Evolutionary conservation across 192 early-diverging fungal genomes (phyloP).

Genomic region (Entomortierella beljakovae): DNA sequence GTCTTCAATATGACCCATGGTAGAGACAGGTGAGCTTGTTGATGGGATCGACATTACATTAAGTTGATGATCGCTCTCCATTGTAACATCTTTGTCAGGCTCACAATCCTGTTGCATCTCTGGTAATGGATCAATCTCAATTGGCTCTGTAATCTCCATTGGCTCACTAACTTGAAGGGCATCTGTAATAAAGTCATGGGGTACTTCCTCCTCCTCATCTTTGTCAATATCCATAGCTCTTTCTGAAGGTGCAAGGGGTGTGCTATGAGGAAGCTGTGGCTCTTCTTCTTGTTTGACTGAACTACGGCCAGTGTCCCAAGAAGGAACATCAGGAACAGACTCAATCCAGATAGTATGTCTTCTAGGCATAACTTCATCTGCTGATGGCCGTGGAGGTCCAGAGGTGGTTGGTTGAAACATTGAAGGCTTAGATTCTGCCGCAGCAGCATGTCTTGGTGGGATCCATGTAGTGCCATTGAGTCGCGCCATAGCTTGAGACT

Average conservation of each 20-base stretch:
- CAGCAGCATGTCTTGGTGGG: slow-evolving; percentile 27
- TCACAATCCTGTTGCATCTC: slow-evolving; percentile 7
- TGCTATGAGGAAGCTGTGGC: slow-evolving; percentile 13
- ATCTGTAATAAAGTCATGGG: not conserved
- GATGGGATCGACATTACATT: slow-evolving; percentile 36
- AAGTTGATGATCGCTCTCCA: slow-evolving; percentile 38
- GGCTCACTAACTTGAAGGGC: slow-evolving; percentile 9
- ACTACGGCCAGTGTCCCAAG: slow-evolving; percentile 38
- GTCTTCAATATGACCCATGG: slow-evolving; percentile 12
- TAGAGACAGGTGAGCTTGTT: slow-evolving; percentile 38
- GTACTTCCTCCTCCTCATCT: slow-evolving; percentile 2
- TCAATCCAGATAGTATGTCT: slow-evolving; percentile 54
- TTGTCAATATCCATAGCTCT: slow-evolving; percentile 47
- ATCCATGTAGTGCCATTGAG: slow-evolving; percentile 46
- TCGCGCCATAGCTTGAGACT: slow-evolving; percentile 46
- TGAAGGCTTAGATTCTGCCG: slow-evolving; percentile 8
- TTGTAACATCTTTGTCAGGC: slow-evolving; percentile 23
- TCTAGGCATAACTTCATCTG: slow-evolving; percentile 48
- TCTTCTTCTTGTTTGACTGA: slow-evolving; percentile 11
- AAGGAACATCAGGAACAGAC: slow-evolving; percentile 27
- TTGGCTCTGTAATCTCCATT: slow-evolving; percentile 24
- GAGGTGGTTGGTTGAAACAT: slow-evolving; percentile 10
- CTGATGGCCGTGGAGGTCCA: slow-evolving; percentile 43
- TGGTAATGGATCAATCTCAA: slow-evolving; percentile 23
- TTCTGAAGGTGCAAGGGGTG: not conserved